Evolutionary conservation across 1,284 basidiomycete species (phyloP).

Genomic region (Fomitopsis pinicola): DNA sequence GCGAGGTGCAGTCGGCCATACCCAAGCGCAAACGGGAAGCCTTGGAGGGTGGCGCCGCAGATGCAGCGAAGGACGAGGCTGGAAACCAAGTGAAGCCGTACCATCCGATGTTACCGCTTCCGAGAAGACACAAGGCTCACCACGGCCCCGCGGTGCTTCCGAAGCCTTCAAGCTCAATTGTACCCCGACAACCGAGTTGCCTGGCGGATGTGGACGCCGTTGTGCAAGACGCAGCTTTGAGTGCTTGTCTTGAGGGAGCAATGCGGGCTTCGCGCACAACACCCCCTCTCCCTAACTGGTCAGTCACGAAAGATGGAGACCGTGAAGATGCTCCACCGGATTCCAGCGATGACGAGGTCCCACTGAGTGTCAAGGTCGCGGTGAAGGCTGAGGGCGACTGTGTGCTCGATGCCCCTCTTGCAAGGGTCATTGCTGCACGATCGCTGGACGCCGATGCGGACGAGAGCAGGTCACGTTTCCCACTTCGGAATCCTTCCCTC

Average conservation of each 20-base stretch:
- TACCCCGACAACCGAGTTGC: neutral
- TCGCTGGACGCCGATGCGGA: neutral
- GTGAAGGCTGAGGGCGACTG: neutral
- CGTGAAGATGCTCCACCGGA: slow-evolving; percentile 10
- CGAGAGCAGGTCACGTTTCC: neutral
- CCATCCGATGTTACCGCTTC: neutral
- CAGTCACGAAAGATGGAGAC: slow-evolving; percentile 1
- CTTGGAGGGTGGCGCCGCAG: neutral
- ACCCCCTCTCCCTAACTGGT: slow-evolving; percentile 1
- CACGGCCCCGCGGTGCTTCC: neutral
- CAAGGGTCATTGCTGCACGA: neutral
- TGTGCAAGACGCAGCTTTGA: neutral
- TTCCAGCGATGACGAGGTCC: slow-evolving; percentile 17
- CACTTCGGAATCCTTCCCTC: neutral
- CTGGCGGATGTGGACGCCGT: neutral
- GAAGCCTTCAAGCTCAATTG: neutral
- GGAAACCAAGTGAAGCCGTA: neutral
- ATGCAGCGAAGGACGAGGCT: neutral
- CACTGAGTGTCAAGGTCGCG: slow-evolving; percentile 4
- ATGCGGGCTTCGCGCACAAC: neutral
- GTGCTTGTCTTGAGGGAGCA: slow-evolving; percentile 1
- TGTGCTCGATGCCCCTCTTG: neutral
- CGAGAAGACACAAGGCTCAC: neutral
- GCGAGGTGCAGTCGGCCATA: no score
- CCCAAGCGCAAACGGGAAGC: neutral